Conservation (phyloP, 2,329 filamentous ascomycete species). For the Trichoderma aggressivum region DNA sequence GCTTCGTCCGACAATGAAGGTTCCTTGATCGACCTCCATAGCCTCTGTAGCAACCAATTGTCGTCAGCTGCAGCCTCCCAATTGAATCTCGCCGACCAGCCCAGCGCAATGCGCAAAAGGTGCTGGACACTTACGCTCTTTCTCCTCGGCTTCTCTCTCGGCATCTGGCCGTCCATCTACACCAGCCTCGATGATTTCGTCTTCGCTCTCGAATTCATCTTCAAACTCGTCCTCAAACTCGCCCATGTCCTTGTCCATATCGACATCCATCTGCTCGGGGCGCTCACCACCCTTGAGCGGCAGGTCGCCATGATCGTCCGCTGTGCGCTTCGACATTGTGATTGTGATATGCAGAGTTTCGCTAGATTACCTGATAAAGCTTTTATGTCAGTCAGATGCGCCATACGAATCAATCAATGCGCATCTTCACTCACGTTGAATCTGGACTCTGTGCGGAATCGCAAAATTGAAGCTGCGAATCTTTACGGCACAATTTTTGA, state of each 20-base stretch:
- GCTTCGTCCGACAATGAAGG: slow-evolving; percentile 92
- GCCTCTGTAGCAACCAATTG: slow-evolving; percentile 47
- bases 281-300: slow-evolving; percentile 60
- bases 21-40: slow-evolving; percentile 92
- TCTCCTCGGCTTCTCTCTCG: slow-evolving; percentile 87
- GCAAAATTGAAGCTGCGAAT: neutral
- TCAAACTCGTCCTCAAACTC: slow-evolving; percentile 97
- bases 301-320: slow-evolving; percentile 45
- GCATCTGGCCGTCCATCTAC: slow-evolving; percentile 90
- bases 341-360: neutral
- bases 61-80: neutral
- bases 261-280: slow-evolving; percentile 64
- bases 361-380: neutral
- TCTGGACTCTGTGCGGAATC: neutral
- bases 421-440: neutral
- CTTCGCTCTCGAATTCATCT: slow-evolving; percentile 81
- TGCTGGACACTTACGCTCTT: slow-evolving; percentile 47
- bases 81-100: neutral
- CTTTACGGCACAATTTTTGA: neutral
- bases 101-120: neutral
- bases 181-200: slow-evolving; percentile 91
- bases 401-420: neutral
- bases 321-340: slow-evolving; percentile 59
- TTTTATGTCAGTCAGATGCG: neutral
- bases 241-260: slow-evolving; percentile 60